These are phyloP conservation scores for Aspergillus fijiensis DNA, from an alignment of 2,329 filamentous ascomycete species.

Conservation along the genomic window DNA sequence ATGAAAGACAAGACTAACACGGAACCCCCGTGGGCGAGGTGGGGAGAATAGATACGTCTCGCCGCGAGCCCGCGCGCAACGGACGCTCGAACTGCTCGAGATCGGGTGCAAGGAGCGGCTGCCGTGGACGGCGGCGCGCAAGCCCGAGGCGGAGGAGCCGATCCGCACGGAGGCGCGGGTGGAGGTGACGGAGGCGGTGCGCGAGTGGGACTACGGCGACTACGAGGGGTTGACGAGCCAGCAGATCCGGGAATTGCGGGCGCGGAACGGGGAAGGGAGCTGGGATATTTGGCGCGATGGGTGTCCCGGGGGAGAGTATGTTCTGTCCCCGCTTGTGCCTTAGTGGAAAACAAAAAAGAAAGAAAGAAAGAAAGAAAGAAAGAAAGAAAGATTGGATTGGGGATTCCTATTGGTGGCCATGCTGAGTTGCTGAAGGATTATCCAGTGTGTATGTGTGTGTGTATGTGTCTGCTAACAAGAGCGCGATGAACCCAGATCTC, in stretches of 20 bases:
- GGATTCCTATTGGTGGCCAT: no score
- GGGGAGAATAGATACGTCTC: slow-evolving; percentile 67
- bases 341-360: no score
- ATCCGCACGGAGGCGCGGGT: slow-evolving; percentile 31
- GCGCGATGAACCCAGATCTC: slow-evolving; percentile 51
- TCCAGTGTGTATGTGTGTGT: background rate
- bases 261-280: slow-evolving; percentile 55
- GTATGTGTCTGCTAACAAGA: background rate
- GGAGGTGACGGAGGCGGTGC: slow-evolving; percentile 59
- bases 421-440: no score
- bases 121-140: slow-evolving; percentile 61
- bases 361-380: no score
- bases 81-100: slow-evolving; percentile 84
- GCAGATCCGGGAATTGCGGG: slow-evolving; percentile 63
- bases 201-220: slow-evolving; percentile 85
- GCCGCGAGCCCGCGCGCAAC: slow-evolving; percentile 77
- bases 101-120: slow-evolving; percentile 67
- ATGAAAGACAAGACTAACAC: background rate
- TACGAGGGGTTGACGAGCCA: slow-evolving; percentile 78
- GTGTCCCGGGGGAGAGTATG: slow-evolving; percentile 79
- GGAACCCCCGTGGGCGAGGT: background rate
- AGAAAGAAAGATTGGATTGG: no score
- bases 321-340: slow-evolving; percentile 18
- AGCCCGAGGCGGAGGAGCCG: slow-evolving; percentile 32
- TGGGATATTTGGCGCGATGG: slow-evolving; percentile 94